Conservation (phyloP, 495 filamentous ascomycete species). For the Trichoderma erinaceum region DNA sequence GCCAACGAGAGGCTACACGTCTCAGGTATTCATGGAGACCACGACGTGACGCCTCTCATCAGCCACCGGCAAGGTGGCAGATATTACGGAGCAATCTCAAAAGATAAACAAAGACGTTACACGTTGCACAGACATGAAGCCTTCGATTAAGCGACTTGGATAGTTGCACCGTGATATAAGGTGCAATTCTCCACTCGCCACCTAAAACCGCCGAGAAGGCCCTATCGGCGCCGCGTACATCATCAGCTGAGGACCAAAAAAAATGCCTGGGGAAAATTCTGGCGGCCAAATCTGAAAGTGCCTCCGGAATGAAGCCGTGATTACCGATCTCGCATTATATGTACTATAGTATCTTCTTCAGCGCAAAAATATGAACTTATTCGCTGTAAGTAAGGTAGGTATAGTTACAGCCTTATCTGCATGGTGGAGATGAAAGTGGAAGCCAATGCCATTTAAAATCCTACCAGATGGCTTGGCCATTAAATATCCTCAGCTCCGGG, state of each 20-base stretch:
- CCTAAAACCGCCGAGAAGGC: slow-evolving; percentile 1
- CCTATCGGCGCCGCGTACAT: neutral
- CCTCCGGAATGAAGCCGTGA: slow-evolving; percentile 11
- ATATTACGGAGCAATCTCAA: too few relatives aligned
- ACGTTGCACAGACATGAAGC: neutral
- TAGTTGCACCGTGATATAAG: neutral
- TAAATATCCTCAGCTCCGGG: neutral
- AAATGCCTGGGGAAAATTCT: neutral
- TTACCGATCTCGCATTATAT: neutral
- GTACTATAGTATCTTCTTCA: neutral
- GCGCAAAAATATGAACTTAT: neutral
- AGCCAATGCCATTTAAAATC: neutral
- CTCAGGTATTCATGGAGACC: too few relatives aligned
- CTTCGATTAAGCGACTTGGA: neutral
- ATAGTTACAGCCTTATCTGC: neutral
- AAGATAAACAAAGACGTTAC: neutral
- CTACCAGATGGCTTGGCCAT: neutral
- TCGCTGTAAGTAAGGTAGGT: neutral
- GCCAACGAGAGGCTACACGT: too few relatives aligned
- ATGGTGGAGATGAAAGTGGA: neutral
- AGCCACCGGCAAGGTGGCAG: too few relatives aligned
- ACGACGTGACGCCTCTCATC: too few relatives aligned
- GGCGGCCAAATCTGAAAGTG: neutral
- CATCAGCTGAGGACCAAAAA: neutral
- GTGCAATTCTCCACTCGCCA: neutral